Percentiles rank a stretch among this genome's conserved stretches.
Evolutionary conservation across 192 early-diverging fungal genomes (phyloP).

Genomic region (Gryganskiella cystojenkinii): DNA sequence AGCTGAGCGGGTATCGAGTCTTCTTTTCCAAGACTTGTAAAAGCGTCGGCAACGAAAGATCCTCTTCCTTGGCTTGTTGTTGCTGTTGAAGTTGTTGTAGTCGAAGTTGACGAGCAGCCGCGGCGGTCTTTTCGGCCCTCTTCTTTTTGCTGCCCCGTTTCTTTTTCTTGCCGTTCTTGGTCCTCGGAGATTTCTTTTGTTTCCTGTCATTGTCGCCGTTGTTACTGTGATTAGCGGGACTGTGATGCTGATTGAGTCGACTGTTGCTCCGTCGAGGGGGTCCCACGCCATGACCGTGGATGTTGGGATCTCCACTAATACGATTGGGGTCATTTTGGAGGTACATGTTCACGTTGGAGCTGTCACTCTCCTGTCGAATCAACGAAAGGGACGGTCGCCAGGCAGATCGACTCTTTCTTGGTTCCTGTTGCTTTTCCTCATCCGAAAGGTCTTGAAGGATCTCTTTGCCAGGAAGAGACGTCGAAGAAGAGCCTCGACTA

Average conservation of each 20-base stretch:
- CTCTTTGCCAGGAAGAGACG: slow-evolving; percentile 25
- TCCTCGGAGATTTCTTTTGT: background rate
- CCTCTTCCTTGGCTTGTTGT: slow-evolving; percentile 20
- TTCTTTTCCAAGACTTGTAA: slow-evolving; percentile 39
- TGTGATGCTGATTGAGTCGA: background rate
- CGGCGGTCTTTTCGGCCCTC: slow-evolving; percentile 12
- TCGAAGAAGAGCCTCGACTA: slow-evolving; percentile 27
- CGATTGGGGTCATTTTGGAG: slow-evolving; percentile 34
- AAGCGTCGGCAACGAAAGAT: slow-evolving; percentile 10
- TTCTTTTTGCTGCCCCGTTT: slow-evolving; percentile 16
- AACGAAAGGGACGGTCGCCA: slow-evolving; percentile 42
- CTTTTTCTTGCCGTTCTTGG: slow-evolving; percentile 23
- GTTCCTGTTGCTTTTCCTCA: slow-evolving; percentile 31
- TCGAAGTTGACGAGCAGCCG: slow-evolving; percentile 14
- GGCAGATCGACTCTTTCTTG: slow-evolving; percentile 29
- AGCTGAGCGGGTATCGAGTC: slow-evolving; percentile 36
- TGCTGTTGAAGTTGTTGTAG: slow-evolving; percentile 33
- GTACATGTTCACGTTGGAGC: slow-evolving; percentile 21
- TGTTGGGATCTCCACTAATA: slow-evolving; percentile 7
- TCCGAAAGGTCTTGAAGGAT: slow-evolving; percentile 34
- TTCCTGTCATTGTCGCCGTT: background rate
- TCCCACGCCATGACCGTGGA: background rate
- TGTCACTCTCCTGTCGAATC: slow-evolving; percentile 39
- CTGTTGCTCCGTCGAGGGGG: background rate
- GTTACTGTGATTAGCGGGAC: background rate